phyloP scores from a whole-genome alignment of 495 filamentous ascomycete genomes.

The Neurospora discreta region DNA sequence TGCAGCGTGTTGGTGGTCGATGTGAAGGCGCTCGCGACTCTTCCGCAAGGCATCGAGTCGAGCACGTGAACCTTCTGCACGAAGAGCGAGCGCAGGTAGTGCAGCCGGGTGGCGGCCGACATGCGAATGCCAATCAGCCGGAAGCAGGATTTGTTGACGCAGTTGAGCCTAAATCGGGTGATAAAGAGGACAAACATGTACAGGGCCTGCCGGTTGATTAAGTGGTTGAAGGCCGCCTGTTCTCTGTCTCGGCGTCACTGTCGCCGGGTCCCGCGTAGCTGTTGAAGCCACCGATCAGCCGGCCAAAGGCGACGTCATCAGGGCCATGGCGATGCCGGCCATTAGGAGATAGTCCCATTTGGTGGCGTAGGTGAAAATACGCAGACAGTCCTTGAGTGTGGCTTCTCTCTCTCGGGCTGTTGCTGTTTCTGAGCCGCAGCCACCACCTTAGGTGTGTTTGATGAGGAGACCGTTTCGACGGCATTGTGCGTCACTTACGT shows the following conservation, averaged over 20 bases:
- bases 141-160: constrained; percentile 38
- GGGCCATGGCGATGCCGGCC: constrained; percentile 23
- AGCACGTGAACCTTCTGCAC: constrained; percentile 44
- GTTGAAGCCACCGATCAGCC: constrained; percentile 22
- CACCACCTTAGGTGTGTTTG: neutral
- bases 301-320: constrained; percentile 29
- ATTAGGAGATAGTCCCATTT: constrained; percentile 31
- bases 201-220: constrained; percentile 18
- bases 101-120: constrained; percentile 40
- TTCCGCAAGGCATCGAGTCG: constrained; percentile 49
- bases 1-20: constrained; percentile 48
- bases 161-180: constrained; percentile 33
- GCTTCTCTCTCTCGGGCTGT: constrained; percentile 33
- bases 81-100: constrained; percentile 43
- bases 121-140: constrained; percentile 40
- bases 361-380: constrained; percentile 34
- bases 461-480: neutral
- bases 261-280: constrained; percentile 1
- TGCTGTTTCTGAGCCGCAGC: constrained; percentile 4
- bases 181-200: constrained; percentile 31
- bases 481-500: neutral
- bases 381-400: constrained; percentile 28
- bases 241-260: neutral
- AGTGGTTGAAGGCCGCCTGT: constrained; percentile 4
- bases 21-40: constrained; percentile 49